Evolutionary conservation across 2,329 filamentous ascomycete species (phyloP).

Genomic region (Chrysoporthe cubensis): DNA sequence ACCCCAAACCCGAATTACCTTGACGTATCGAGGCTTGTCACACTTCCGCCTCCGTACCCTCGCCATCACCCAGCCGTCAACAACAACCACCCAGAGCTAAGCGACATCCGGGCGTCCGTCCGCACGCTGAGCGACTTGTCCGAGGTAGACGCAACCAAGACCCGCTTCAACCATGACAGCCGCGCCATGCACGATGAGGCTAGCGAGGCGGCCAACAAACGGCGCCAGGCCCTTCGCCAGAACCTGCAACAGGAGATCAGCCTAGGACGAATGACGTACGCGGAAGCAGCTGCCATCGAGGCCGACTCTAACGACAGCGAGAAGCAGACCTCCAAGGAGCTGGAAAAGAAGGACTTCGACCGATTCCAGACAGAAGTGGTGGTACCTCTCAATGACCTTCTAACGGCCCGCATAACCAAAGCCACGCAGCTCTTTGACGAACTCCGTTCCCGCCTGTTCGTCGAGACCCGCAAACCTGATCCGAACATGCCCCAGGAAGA

Average conservation of each 20-base stretch:
- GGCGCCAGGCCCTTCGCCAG: slow-evolving; percentile 67
- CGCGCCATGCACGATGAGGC: slow-evolving; percentile 63
- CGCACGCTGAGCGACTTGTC: slow-evolving; percentile 73
- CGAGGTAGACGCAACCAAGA: slow-evolving; percentile 72
- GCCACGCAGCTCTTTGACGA: slow-evolving; percentile 79
- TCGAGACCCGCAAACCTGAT: slow-evolving; percentile 67
- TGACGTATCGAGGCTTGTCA: slow-evolving; percentile 90
- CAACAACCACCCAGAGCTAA: slow-evolving; percentile 91
- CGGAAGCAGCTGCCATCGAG: slow-evolving; percentile 81
- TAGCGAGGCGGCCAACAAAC: slow-evolving; percentile 51
- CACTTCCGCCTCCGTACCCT: slow-evolving; percentile 90
- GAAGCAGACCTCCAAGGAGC: slow-evolving; percentile 69
- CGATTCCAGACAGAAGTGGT: slow-evolving; percentile 81
- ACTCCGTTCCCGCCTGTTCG: slow-evolving; percentile 72
- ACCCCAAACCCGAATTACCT: slow-evolving; percentile 60
- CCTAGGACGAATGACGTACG: slow-evolving; percentile 78
- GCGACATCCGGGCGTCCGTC: slow-evolving; percentile 74
- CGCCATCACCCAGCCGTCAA: slow-evolving; percentile 94
- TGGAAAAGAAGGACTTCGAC: slow-evolving; percentile 81
- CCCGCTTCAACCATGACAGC: slow-evolving; percentile 60
- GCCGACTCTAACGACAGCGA: slow-evolving; percentile 75
- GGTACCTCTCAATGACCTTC: slow-evolving; percentile 79
- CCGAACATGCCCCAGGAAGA: slow-evolving; percentile 91
- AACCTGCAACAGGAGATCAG: slow-evolving; percentile 81
- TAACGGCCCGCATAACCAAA: slow-evolving; percentile 74